Percentiles rank a stretch among this genome's conserved stretches.
These are phyloP conservation scores for Candida suzukii DNA, from an alignment of 805 yeast species.

Conservation along the genomic window DNA sequence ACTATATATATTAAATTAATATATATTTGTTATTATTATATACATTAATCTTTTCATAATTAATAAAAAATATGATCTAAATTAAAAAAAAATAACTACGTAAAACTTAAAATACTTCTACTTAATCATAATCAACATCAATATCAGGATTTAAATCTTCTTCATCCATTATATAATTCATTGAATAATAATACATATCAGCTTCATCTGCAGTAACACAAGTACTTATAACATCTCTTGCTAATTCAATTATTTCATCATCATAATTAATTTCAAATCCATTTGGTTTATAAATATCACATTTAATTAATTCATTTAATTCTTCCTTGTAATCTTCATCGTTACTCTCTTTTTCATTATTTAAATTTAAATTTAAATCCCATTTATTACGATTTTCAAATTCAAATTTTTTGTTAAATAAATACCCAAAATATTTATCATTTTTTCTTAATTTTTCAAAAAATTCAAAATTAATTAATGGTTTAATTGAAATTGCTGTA, in stretches of 20 bases:
- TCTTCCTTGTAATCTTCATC: too few species aligned
- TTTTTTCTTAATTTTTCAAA: constrained; percentile 14
- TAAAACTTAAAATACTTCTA: too few species aligned
- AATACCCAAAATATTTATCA: constrained; percentile 10
- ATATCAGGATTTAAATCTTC: constrained; percentile 2
- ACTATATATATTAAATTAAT: neutral
- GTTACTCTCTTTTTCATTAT: constrained; percentile 3
- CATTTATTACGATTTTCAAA: constrained; percentile 28
- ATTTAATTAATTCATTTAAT: constrained; percentile 3
- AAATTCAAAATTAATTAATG: constrained; percentile 14
- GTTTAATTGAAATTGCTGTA: constrained; percentile 23
- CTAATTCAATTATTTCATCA: constrained; percentile 56
- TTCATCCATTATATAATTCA: constrained; percentile 36
- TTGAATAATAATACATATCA: constrained; percentile 62
- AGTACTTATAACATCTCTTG: constrained; percentile 62
- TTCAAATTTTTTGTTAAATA: constrained; percentile 19
- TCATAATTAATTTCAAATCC: constrained; percentile 60
- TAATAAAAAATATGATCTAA: neutral
- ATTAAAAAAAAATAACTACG: too few species aligned
- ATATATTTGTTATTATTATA: too few species aligned
- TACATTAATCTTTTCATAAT: neutral
- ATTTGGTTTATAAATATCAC: constrained; percentile 35
- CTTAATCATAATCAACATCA: neutral
- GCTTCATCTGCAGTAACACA: constrained; percentile 74
- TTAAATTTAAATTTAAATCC: too few species aligned